Conservation (phyloP, 2,329 filamentous ascomycete genomes). For the Ustulina deusta region DNA sequence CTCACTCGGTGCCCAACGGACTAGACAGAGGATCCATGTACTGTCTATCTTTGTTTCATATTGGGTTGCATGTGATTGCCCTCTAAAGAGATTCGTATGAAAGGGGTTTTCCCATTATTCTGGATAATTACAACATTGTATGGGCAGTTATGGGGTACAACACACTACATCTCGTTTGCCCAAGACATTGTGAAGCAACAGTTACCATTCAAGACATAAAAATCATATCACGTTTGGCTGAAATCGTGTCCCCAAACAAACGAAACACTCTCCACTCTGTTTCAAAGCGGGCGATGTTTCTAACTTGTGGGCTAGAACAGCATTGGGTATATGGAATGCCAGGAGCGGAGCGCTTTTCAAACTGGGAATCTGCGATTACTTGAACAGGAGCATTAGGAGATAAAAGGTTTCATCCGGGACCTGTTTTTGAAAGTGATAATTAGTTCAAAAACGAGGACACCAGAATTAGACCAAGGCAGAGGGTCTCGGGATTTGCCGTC, state of each 20-base stretch:
- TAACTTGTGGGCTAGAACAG: neutral
- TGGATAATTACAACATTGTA: neutral
- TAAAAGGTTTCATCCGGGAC: too few relatives aligned
- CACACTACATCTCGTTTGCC: neutral
- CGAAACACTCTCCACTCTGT: neutral
- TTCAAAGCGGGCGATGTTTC: neutral
- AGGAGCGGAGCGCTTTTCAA: neutral
- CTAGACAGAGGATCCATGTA: neutral
- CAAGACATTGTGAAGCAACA: constrained; percentile 17
- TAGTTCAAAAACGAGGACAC: neutral
- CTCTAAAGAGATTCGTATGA: neutral
- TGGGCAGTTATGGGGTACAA: neutral
- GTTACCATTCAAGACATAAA: neutral
- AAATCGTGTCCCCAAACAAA: neutral
- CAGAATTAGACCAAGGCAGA: neutral
- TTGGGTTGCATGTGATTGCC: neutral
- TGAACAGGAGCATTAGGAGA: too few relatives aligned
- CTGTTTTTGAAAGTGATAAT: neutral
- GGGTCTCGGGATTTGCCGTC: neutral
- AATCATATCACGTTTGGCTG: constrained; percentile 5
- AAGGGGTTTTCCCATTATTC: neutral
- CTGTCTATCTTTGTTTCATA: neutral
- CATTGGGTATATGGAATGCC: neutral
- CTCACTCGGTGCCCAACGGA: neutral
- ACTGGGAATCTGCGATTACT: too few relatives aligned